Evolutionary conservation across 345 rosid genomes (phyloP), one percentile per base, ranked within the genome.

Genomic region (Garcia nutans): DNA sequence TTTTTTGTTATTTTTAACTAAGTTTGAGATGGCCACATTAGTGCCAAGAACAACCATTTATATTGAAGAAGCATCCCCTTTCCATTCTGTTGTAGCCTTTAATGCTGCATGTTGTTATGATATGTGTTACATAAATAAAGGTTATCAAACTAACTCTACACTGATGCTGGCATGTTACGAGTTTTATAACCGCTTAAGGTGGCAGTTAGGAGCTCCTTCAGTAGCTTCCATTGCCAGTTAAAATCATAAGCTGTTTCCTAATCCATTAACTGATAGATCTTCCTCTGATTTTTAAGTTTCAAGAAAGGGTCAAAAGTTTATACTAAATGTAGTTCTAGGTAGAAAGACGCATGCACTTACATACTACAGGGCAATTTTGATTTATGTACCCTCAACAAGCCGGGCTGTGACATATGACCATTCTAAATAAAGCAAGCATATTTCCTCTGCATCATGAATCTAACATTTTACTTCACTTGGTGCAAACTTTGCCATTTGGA

Each of bases 11-110:
- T 22, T 68, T 68, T 28, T 41, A 41, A 24, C 70, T 9, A 2
- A 6, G 22, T 37, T 37, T 37, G 41, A 37, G 6, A 37, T 37
- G 41, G 41, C 20, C 19, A 68, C 22, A 20, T 68, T 26, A 49
- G 50, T 45, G 72, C 60, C 22, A 26, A 50, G 70, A 52, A 68
- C 24, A 49, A 9, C 71, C 71, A 24, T 68, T 24, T 68, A 10
- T 24, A 13, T 5, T 4, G 6, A 6, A 3, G 6, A 37, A 37
- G 41, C 41, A 37, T 6, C 6, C 41, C 41, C 70, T 9, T 42
- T 42, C 15, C 44, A 44, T 42, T 65, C 49, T 65, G 70, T 68
- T 49, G 5, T 28, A 24, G 4, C 22, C 10, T 13, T 17, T 47
- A 24, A 13, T 24, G 11, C 41, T 49, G 33, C 33, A 49, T 24